These are phyloP conservation scores for Pascua sp. DNA, from an alignment of 1,284 basidiomycete genomes.

Conservation along the genomic window DNA sequence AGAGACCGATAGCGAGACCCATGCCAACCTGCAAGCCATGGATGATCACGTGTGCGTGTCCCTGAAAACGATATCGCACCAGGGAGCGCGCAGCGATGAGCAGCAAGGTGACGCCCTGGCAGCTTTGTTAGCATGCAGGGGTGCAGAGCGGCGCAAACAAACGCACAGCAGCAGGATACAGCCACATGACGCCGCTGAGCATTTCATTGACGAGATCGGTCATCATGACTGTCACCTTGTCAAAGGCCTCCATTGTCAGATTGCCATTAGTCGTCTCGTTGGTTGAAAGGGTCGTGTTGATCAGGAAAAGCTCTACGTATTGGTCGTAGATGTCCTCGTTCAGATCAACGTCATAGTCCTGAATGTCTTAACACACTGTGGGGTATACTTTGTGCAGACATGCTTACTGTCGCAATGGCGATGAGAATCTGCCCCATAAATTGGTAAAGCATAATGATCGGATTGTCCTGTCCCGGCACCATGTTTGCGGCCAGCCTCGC, in stretches of 20 bases:
- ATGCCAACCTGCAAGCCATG: constrained; percentile 14
- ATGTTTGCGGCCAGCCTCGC: too few relatives aligned
- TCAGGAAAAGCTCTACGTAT: background rate
- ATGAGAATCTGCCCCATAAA: too few relatives aligned
- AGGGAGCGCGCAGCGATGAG: constrained; percentile 23
- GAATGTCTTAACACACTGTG: background rate
- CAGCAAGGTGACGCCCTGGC: constrained; percentile 22
- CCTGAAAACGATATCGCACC: constrained; percentile 20
- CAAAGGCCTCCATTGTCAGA: background rate
- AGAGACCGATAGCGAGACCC: constrained; percentile 17
- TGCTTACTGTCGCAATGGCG: too few relatives aligned
- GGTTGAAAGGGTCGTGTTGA: background rate
- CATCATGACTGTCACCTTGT: background rate
- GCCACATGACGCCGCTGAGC: constrained; percentile 28
- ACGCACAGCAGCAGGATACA: constrained; percentile 31
- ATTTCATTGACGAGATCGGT: constrained; percentile 14
- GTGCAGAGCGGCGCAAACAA: background rate
- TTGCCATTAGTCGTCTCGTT: background rate
- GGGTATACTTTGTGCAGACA: too few relatives aligned
- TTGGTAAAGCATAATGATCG: too few relatives aligned
- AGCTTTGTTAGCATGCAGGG: background rate
- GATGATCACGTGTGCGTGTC: constrained; percentile 13
- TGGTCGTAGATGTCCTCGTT: background rate
- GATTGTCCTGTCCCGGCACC: too few relatives aligned
- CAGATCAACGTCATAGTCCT: background rate